A percentile compares a stretch with the other conserved stretches of the same genome.
phyloP scores from a whole-genome alignment of 139 green algal genomes.

The Pedinophyceae sp. region DNA sequence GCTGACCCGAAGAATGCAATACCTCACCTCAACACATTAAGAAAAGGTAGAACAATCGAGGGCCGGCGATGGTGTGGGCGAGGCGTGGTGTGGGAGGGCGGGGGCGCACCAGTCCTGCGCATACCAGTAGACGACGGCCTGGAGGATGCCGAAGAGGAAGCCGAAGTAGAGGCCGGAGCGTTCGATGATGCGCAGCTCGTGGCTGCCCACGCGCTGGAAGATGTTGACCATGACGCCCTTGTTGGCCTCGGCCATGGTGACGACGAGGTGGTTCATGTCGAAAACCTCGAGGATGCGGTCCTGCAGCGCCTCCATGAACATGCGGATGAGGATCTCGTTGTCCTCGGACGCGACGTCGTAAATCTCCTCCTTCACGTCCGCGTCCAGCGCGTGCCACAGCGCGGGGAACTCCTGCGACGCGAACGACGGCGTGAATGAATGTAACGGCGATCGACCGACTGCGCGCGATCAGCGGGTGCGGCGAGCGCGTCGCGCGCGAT shows the following conservation, averaged over 20 bases:
- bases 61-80: too few relatives aligned
- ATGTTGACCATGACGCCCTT: constrained; percentile 12
- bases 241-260: constrained; percentile 1
- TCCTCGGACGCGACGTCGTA: neutral
- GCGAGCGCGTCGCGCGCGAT: too few relatives aligned
- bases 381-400: constrained; percentile 7
- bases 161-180: constrained; percentile 22
- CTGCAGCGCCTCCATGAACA: neutral
- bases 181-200: constrained; percentile 25
- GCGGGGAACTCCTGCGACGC: constrained; percentile 3
- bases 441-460: neutral
- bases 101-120: too few relatives aligned
- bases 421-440: neutral
- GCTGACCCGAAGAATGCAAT: too few relatives aligned
- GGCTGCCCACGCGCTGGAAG: constrained; percentile 16
- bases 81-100: too few relatives aligned
- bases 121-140: constrained; percentile 21
- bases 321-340: neutral
- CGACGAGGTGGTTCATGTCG: neutral
- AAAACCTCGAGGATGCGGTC: neutral
- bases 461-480: too few relatives aligned
- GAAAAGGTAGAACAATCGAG: too few relatives aligned
- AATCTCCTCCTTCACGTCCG: constrained; percentile 8
- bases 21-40: too few relatives aligned
- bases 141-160: constrained; percentile 22